Evolutionary conservation across 2,329 filamentous ascomycete species (phyloP).

Genomic region (Pyrenophora teres): DNA sequence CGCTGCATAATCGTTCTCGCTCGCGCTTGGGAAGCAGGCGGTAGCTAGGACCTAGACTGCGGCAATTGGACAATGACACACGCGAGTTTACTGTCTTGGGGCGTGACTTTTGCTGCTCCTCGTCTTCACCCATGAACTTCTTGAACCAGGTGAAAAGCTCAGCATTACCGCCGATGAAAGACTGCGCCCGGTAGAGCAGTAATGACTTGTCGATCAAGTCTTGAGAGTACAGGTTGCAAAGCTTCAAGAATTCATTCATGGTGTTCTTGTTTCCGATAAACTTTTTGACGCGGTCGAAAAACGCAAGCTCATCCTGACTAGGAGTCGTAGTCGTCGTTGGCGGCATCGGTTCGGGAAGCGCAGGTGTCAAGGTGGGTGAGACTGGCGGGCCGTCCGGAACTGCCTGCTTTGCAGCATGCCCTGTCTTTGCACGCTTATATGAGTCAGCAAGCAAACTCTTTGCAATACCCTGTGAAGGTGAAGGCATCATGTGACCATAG

Average conservation of each 20-base stretch:
- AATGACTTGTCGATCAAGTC: constrained; percentile 87
- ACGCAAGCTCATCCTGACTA: constrained; percentile 81
- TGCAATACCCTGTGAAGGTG: not conserved
- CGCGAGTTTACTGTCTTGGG: constrained; percentile 76
- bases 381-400: constrained; percentile 65
- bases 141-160: constrained; percentile 92
- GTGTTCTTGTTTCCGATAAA: constrained; percentile 89
- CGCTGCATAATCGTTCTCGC: constrained; percentile 87
- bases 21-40: constrained; percentile 88
- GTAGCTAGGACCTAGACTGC: constrained; percentile 94
- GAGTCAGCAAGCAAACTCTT: constrained; percentile 7
- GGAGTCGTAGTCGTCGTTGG: constrained; percentile 75
- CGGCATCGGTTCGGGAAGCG: constrained; percentile 83
- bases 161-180: constrained; percentile 84
- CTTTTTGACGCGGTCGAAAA: constrained; percentile 97
- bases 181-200: constrained; percentile 78
- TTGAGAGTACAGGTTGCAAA: constrained; percentile 93
- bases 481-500: not conserved
- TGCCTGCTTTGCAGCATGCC: constrained; percentile 63
- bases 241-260: constrained; percentile 95
- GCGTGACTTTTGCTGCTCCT: constrained; percentile 52
- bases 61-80: constrained; percentile 93
- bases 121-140: constrained; percentile 77
- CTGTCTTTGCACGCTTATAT: constrained; percentile 70
- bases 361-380: constrained; percentile 85